phyloP scores from a whole-genome alignment of 2,329 filamentous ascomycete species.

The Cytospora piceae region DNA sequence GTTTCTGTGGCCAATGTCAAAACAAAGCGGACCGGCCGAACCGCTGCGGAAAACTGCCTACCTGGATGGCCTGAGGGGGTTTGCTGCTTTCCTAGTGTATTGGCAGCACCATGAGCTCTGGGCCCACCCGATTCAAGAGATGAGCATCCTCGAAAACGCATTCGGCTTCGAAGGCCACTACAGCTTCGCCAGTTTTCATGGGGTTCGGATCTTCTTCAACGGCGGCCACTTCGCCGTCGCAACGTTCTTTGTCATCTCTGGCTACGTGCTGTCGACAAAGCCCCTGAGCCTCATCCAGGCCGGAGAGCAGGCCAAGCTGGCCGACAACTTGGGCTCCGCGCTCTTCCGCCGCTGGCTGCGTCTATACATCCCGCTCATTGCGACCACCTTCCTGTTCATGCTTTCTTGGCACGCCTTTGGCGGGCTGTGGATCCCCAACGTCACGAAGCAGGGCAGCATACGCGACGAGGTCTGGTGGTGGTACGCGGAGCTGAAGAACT shows the following conservation, averaged over 20 bases:
- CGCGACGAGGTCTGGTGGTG: conserved; percentile 54
- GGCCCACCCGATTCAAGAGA: conserved; percentile 50
- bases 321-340: conserved; percentile 50
- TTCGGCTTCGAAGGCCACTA: conserved; percentile 55
- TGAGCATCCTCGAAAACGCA: conserved; percentile 53
- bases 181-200: conserved; percentile 57
- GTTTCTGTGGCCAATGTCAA: conserved; percentile 27
- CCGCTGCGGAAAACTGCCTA: conserved; percentile 58
- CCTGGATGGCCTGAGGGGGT: conserved; percentile 68
- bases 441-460: conserved; percentile 45
- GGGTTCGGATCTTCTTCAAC: conserved; percentile 61
- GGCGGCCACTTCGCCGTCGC: conserved; percentile 65
- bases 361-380: conserved; percentile 56
- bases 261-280: conserved; percentile 59
- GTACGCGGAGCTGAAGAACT: conserved; percentile 66
- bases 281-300: conserved; percentile 51
- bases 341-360: conserved; percentile 55
- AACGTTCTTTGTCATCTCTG: conserved; percentile 61
- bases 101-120: conserved; percentile 63
- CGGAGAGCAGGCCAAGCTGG: conserved; percentile 46
- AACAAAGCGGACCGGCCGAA: conserved; percentile 25
- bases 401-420: conserved; percentile 57
- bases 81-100: conserved; percentile 69
- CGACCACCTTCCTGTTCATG: conserved; percentile 57
- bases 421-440: conserved; percentile 47